Conservation (phyloP, 345 rosid genomes). For the Eucalyptus pauciflora region DNA sequence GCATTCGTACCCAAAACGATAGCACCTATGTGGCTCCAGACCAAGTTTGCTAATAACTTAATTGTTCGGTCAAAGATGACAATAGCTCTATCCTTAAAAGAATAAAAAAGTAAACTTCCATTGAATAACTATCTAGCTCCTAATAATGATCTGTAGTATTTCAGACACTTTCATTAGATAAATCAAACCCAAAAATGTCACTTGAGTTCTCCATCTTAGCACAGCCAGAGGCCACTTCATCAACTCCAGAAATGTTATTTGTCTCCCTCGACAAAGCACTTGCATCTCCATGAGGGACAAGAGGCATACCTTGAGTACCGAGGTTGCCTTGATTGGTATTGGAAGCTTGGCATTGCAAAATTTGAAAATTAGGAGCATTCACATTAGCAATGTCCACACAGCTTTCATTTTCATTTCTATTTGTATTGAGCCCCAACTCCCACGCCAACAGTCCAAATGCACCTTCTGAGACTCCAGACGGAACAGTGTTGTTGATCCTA, state of each 20-base stretch:
- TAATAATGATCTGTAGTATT: constrained; percentile 3
- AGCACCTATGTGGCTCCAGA: neutral
- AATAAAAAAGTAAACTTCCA: neutral
- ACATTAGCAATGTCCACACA: neutral
- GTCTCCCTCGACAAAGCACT: neutral
- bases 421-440: neutral
- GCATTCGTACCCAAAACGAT: neutral
- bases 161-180: constrained; percentile 17
- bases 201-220: constrained; percentile 1
- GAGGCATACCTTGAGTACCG: neutral
- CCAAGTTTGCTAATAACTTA: neutral
- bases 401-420: neutral
- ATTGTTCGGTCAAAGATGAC: neutral
- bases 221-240: neutral
- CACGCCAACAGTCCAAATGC: neutral
- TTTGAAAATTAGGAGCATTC: constrained; percentile 4
- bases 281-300: neutral
- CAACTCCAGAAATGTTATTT: neutral
- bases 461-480: neutral
- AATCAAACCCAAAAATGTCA: constrained; percentile 11
- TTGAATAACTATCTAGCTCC: neutral
- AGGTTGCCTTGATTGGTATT: constrained; percentile 2
- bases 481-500: neutral
- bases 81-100: neutral
- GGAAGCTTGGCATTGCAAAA: neutral